Percentiles rank a stretch among this genome's conserved stretches.
These are phyloP conservation scores for Populus hybrid DNA, from an alignment of 441 rosid genomes.

Conservation along the genomic window DNA sequence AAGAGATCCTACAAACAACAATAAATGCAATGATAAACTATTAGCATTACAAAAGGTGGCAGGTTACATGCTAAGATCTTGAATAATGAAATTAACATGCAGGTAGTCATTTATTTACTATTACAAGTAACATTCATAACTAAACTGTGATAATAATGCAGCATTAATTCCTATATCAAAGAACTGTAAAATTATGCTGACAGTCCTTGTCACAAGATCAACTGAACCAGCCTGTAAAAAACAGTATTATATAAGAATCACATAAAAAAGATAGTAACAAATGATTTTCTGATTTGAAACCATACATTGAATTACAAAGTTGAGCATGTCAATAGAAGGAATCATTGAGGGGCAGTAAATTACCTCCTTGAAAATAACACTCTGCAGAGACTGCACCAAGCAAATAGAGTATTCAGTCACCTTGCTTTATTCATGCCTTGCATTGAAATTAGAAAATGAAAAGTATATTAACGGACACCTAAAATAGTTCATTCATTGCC, in stretches of 20 bases:
- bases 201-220: conserved; percentile 95
- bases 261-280: background rate
- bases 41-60: no score
- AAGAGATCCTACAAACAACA: no score
- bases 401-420: conserved; percentile 28
- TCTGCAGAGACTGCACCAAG: conserved; percentile 92
- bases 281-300: conserved; percentile 3
- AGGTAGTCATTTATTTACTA: background rate
- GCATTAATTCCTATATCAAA: conserved; percentile 98
- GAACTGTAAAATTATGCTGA: conserved; percentile 89
- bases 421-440: conserved; percentile 7
- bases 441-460: background rate
- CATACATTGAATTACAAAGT: conserved; percentile 7
- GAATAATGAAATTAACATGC: background rate
- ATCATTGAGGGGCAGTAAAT: conserved; percentile 6
- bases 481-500: background rate
- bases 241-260: conserved; percentile 17
- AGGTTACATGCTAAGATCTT: background rate
- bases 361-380: conserved; percentile 99
- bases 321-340: conserved; percentile 15
- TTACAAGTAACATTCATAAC: conserved; percentile 7
- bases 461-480: background rate
- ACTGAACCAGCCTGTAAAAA: conserved; percentile 89
- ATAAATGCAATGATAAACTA: no score
- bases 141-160: conserved; percentile 86